A percentile compares a stretch with the other conserved stretches of the same genome.
Evolutionary conservation across 2,329 filamentous ascomycete species (phyloP).

Genomic region (Botryotinia convoluta): DNA sequence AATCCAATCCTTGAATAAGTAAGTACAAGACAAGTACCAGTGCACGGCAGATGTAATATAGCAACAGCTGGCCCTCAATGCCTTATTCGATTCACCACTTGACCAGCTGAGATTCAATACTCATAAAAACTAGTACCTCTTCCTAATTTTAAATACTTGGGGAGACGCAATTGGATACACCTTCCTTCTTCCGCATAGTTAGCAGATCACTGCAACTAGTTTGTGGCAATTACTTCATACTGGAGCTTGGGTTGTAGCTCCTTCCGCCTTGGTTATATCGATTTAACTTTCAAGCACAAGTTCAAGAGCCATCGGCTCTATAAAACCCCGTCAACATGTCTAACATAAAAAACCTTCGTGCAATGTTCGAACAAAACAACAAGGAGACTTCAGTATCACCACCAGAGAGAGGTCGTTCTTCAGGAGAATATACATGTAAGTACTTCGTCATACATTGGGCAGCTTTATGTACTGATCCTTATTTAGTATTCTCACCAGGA

Average conservation of each 20-base stretch:
- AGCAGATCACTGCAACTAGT: constrained; percentile 15
- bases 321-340: constrained; percentile 29
- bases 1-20: not conserved
- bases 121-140: not conserved
- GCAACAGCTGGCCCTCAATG: constrained; percentile 14
- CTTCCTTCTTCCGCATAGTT: constrained; percentile 10
- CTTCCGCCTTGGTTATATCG: constrained; percentile 6
- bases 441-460: constrained; percentile 24
- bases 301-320: constrained; percentile 20
- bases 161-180: constrained; percentile 13
- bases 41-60: constrained; percentile 15
- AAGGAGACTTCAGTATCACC: constrained; percentile 57
- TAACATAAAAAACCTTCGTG: constrained; percentile 62
- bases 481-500: constrained; percentile 27
- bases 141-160: constrained; percentile 7
- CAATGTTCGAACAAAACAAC: constrained; percentile 77
- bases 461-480: constrained; percentile 15
- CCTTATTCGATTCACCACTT: constrained; percentile 19
- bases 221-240: constrained; percentile 18
- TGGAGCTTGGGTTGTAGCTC: constrained; percentile 6
- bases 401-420: constrained; percentile 65
- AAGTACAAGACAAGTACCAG: not conserved
- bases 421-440: constrained; percentile 51
- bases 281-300: constrained; percentile 13
- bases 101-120: constrained; percentile 17